A percentile compares a stretch with the other conserved stretches of the same genome.
Evolutionary conservation across 2,329 filamentous ascomycete genomes (phyloP).

Genomic region (Dactylonectria estremocensis): DNA sequence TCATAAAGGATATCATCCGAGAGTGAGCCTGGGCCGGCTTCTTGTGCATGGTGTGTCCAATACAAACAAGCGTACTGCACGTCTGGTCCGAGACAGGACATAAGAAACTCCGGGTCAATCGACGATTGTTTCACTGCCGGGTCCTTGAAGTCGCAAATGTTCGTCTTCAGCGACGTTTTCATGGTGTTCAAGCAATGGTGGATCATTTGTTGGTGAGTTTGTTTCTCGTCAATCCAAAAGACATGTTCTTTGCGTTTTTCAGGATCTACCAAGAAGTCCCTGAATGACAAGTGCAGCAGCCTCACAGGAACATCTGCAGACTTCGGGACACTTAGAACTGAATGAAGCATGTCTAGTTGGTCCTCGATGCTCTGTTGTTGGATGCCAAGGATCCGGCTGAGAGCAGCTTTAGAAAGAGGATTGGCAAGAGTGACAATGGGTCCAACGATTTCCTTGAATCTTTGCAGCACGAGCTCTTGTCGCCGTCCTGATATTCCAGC

Average conservation of each 20-base stretch:
- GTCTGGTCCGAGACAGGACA: conserved; percentile 44
- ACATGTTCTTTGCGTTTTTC: conserved; percentile 42
- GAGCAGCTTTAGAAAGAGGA: conserved; percentile 36
- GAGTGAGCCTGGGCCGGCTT: conserved; percentile 43
- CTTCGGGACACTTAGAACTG: conserved; percentile 18
- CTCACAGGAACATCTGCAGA: neutral
- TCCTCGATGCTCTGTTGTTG: conserved; percentile 28
- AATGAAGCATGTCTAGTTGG: conserved; percentile 38
- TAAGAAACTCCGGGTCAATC: conserved; percentile 12
- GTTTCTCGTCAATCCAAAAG: conserved; percentile 57
- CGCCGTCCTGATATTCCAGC: neutral
- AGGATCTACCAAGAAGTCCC: conserved; percentile 55
- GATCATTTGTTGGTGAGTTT: conserved; percentile 52
- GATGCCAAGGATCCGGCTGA: conserved; percentile 45
- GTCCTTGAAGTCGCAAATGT: conserved; percentile 16
- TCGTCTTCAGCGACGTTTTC: neutral
- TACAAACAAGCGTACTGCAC: conserved; percentile 60
- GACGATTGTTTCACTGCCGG: neutral
- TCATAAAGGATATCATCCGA: conserved; percentile 46
- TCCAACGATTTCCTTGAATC: neutral
- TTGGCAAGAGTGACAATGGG: conserved; percentile 4
- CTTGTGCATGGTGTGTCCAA: conserved; percentile 53
- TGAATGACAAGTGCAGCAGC: conserved; percentile 51
- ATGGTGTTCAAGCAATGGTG: conserved; percentile 17
- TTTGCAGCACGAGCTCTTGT: neutral